Percentiles rank a stretch among this genome's conserved stretches.
Conservation (phyloP, 208 protist species). For the Tritrichomonas foetus region DNA sequence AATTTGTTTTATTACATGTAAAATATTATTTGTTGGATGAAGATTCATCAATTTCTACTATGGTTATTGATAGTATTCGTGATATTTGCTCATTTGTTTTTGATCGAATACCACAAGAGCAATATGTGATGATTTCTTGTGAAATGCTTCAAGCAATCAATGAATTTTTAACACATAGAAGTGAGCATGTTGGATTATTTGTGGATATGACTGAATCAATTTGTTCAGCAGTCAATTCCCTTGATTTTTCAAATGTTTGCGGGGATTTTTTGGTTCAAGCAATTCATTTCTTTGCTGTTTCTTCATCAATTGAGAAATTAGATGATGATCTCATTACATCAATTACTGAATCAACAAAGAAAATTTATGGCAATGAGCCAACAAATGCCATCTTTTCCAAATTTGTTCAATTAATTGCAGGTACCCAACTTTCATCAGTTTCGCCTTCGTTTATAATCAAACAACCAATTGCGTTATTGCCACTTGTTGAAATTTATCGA, state of each 20-base stretch:
- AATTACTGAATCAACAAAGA: not conserved
- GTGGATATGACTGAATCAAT: not conserved
- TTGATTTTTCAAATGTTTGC: not conserved
- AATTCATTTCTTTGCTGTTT: not conserved
- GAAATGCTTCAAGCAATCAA: not conserved
- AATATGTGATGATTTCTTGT: not conserved
- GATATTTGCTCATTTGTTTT: not conserved
- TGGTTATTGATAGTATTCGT: not conserved
- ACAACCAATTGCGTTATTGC: not conserved
- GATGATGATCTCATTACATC: not conserved
- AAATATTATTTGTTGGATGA: not conserved
- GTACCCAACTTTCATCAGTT: not conserved
- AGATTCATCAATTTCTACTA: not conserved
- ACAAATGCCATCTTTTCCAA: not conserved
- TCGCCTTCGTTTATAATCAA: not conserved
- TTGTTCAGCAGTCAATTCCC: not conserved
- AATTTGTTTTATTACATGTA: not conserved
- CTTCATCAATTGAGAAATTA: not conserved
- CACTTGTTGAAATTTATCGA: not conserved
- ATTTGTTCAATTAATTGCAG: not conserved
- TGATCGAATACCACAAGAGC: not conserved
- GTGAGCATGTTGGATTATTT: not conserved
- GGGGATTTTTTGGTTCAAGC: not conserved
- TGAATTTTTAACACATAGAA: not conserved
- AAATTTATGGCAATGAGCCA: not conserved